These are phyloP conservation scores for Xanthoconium separans DNA, from an alignment of 1,284 basidiomycete genomes.

Conservation along the genomic window DNA sequence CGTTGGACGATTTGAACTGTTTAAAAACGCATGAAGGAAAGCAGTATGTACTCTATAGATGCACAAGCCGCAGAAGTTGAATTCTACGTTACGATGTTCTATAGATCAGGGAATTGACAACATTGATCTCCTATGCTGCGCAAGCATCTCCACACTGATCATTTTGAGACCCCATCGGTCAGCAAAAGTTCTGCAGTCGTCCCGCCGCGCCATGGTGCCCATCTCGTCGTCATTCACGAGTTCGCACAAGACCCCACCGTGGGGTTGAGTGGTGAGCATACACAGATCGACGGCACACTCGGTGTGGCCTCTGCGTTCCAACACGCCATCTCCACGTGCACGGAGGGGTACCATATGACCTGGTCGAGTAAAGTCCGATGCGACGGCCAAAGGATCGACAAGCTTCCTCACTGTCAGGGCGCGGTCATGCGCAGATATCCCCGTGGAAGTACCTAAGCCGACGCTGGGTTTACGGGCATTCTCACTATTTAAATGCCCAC, in stretches of 20 bases:
- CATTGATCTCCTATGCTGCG: slow-evolving; percentile 38
- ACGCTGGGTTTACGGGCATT: not conserved
- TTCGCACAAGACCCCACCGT: slow-evolving; percentile 91
- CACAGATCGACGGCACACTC: slow-evolving; percentile 92
- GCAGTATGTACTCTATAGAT: too few relatives aligned
- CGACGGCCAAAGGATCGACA: slow-evolving; percentile 53
- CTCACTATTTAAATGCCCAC: slow-evolving; percentile 14
- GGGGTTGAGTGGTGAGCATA: slow-evolving; percentile 70
- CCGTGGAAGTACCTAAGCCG: slow-evolving; percentile 81
- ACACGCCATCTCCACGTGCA: slow-evolving; percentile 82
- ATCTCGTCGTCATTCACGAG: slow-evolving; percentile 90
- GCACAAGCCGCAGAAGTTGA: too few relatives aligned
- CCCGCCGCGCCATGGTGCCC: slow-evolving; percentile 95
- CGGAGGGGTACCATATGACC: slow-evolving; percentile 95
- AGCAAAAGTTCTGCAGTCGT: slow-evolving; percentile 93
- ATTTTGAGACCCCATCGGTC: slow-evolving; percentile 89
- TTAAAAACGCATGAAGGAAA: too few relatives aligned
- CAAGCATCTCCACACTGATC: slow-evolving; percentile 88
- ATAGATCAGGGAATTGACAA: not conserved
- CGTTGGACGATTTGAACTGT: too few relatives aligned
- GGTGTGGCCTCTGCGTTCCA: slow-evolving; percentile 89
- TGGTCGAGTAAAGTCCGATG: slow-evolving; percentile 87
- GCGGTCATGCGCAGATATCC: slow-evolving; percentile 96
- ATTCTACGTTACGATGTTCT: not conserved
- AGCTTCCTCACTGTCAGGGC: slow-evolving; percentile 85